Evolutionary conservation across 2,329 filamentous ascomycete genomes (phyloP).

Genomic region (Nectriaceae sp.): DNA sequence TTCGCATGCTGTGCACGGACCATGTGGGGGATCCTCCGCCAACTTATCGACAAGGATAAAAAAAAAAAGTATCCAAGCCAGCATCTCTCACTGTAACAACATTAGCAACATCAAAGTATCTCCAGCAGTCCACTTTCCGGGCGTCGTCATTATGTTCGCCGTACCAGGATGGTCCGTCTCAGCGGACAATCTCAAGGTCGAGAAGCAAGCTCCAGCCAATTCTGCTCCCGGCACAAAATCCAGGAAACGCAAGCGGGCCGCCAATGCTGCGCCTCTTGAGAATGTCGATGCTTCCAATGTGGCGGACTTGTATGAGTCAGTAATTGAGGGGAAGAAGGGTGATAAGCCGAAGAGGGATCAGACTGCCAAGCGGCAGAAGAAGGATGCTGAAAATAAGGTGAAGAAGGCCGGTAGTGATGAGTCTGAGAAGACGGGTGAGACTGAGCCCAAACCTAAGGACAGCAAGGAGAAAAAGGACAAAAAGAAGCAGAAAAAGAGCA

Average conservation of each 20-base stretch:
- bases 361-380: conserved; percentile 38
- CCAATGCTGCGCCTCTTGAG: conserved; percentile 24
- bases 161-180: conserved; percentile 91
- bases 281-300: conserved; percentile 71
- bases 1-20: no score
- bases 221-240: conserved; percentile 46
- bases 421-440: conserved; percentile 23
- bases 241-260: conserved; percentile 59
- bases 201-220: conserved; percentile 47
- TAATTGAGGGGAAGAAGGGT: conserved; percentile 68
- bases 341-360: conserved; percentile 27
- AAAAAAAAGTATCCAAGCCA: not conserved
- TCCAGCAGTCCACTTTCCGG: not conserved
- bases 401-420: conserved; percentile 12
- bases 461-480: conserved; percentile 42
- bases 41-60: not conserved
- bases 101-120: no score
- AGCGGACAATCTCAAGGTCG: conserved; percentile 69
- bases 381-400: conserved; percentile 27
- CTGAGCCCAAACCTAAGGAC: conserved; percentile 31
- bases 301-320: conserved; percentile 74
- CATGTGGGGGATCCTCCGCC: not conserved
- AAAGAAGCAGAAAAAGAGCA: conserved; percentile 27
- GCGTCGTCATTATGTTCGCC: conserved; percentile 69
- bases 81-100: no score